Base-by-base conservation (phyloP, 2,329 filamentous ascomycete genomes). In the Drechmeria coniospora region DNA sequence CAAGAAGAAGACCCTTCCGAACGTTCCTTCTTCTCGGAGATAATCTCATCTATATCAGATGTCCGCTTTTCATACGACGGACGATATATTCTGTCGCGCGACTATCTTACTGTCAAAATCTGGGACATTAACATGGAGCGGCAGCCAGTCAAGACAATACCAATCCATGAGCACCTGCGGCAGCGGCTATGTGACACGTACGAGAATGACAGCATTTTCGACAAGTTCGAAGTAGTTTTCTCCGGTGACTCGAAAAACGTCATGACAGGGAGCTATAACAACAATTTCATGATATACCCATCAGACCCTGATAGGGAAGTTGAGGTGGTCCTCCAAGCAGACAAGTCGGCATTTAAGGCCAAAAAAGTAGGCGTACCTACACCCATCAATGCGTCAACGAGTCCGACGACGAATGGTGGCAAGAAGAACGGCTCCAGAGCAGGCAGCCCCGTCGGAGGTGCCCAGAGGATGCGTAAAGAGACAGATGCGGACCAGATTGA, bases 221-320 rank as follows among this genome's bases (percentile, higher is more conserved):
- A 98, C 70, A 98, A 98, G 56, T 98, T 98, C 41, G 90, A 98
- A 57, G 90, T 98, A 23, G 87, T 95, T 28, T 98, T 98, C 61
- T 95, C 87, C 2, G 90, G 90, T 15, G 87, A 95, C 54, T 83
- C 84, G 21, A 92, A 93, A 67, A 95, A 98, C 44, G 90, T 95
- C 40, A 98, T 98, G 90, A 98, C 90, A 5, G 90, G 90, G 43
- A 94, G 84, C 51, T 98, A 98, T 65, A 98, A 98, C 68, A 98
- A 98, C 63, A 98, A 98, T 62, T 95, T 98, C 65, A 98, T 98
- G 90, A 98, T 98, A 49, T 98, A 95, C 54, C 90, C 90, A 4
- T 90, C 86, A 15, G 87, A 95, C 46, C 81, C 86, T 6, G 82
- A 87, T 40, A 92, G 92, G 59, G 90, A 98, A 51, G 87, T 87